Evolutionary conservation across 2,329 filamentous ascomycete species (phyloP).

Genomic region (Ophiostoma montium): DNA sequence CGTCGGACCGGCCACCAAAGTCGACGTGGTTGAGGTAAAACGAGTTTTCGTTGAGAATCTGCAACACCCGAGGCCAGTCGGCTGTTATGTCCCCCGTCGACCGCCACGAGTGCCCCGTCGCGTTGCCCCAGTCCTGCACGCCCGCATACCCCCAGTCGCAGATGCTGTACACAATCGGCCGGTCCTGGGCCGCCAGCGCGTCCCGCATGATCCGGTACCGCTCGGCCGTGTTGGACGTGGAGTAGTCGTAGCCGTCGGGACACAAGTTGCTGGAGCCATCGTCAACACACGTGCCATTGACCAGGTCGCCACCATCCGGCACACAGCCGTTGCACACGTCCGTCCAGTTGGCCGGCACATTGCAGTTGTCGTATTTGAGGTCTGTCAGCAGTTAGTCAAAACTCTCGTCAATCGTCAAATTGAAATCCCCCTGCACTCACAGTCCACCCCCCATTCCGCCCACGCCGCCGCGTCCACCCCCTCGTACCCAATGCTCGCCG

Average conservation of each 20-base stretch:
- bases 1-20: conserved; percentile 37
- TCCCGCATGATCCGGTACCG: conserved; percentile 32
- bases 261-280: neutral
- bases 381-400: too few species aligned
- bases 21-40: conserved; percentile 29
- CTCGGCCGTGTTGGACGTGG: conserved; percentile 26
- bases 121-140: conserved; percentile 30
- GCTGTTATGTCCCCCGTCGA: conserved; percentile 15
- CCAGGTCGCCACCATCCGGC: conserved; percentile 1
- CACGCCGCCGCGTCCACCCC: conserved; percentile 42
- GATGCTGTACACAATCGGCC: conserved; percentile 29
- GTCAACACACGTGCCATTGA: neutral
- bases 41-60: conserved; percentile 34
- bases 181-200: conserved; percentile 23
- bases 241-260: conserved; percentile 32
- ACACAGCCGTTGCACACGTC: conserved; percentile 6
- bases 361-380: conserved; percentile 44
- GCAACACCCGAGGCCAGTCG: conserved; percentile 15
- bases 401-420: too few species aligned
- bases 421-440: conserved; percentile 18
- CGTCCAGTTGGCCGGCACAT: conserved; percentile 5
- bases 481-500: conserved; percentile 42
- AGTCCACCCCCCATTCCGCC: conserved; percentile 44
- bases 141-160: conserved; percentile 32
- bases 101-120: conserved; percentile 27